phyloP scores from a whole-genome alignment of 345 rosid species.

The Erysimum cheiranthoides region DNA sequence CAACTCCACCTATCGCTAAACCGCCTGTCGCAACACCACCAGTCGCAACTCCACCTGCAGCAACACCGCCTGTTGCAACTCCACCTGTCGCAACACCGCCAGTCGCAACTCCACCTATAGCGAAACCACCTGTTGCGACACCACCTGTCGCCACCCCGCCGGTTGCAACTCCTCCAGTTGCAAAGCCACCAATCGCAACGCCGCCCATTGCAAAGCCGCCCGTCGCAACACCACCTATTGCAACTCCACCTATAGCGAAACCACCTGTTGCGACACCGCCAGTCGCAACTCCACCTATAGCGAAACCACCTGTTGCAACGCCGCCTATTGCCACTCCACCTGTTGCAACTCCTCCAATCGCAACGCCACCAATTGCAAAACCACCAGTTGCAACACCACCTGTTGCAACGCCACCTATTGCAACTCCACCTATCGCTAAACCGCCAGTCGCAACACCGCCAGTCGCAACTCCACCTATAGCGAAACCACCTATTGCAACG shows the following conservation, averaged over 20 bases:
- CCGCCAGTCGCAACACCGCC: not conserved
- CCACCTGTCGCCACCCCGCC: not conserved
- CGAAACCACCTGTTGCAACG: not conserved
- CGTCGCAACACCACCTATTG: fast-evolving
- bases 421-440: not conserved
- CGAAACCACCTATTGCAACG: no score
- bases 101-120: fast-evolving
- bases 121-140: not conserved
- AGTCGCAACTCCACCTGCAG: fast-evolving
- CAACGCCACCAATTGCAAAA: not conserved
- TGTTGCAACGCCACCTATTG: not conserved
- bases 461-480: not conserved
- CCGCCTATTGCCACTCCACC: not conserved
- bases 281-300: not conserved
- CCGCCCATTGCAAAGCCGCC: not conserved
- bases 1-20: not conserved
- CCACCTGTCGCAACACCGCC: not conserved
- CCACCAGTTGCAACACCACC: not conserved
- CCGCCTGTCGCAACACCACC: not conserved
- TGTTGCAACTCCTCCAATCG: fast-evolving
- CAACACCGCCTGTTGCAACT: not conserved
- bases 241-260: not conserved
- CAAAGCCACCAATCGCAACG: not conserved
- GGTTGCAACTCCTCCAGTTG: not conserved
- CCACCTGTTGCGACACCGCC: not conserved